Conservation (phyloP, 495 filamentous ascomycete genomes). For the Penicillium turbatum region DNA sequence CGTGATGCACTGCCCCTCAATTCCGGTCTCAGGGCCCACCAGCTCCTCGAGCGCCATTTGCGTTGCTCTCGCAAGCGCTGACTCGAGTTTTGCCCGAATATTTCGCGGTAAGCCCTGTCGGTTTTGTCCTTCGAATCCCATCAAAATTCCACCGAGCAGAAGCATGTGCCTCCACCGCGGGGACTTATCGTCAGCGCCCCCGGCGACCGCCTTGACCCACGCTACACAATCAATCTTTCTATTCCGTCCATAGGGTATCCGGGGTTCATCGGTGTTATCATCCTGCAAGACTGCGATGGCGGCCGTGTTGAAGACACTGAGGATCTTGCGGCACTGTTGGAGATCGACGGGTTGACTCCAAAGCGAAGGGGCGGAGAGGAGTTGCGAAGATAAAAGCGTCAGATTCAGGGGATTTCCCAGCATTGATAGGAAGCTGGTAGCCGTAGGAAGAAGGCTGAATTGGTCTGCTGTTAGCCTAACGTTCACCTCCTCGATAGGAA, state of each 20-base stretch:
- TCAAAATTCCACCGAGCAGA: constrained; percentile 72
- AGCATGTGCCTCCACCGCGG: constrained; percentile 86
- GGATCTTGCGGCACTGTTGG: constrained; percentile 65
- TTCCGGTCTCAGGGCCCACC: constrained; percentile 41
- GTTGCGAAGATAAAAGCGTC: constrained; percentile 83
- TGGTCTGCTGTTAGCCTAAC: constrained; percentile 7
- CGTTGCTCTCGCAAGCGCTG: constrained; percentile 69
- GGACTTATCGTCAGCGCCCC: constrained; percentile 78
- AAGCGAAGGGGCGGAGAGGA: constrained; percentile 79
- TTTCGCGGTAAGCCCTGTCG: constrained; percentile 55
- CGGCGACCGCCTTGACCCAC: constrained; percentile 79
- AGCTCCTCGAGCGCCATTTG: constrained; percentile 68
- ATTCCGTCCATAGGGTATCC: constrained; percentile 38
- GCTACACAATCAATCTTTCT: constrained; percentile 57
- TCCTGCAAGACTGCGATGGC: constrained; percentile 60
- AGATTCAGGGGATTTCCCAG: constrained; percentile 89
- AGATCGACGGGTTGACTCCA: constrained; percentile 75
- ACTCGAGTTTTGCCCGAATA: constrained; percentile 69
- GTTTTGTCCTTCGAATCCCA: constrained; percentile 72
- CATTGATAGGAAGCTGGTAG: constrained; percentile 73
- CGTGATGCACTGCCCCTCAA: constrained; percentile 58
- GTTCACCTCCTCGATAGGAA: not conserved
- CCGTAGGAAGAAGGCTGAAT: constrained; percentile 68
- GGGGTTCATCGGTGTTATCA: constrained; percentile 41
- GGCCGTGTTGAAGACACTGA: constrained; percentile 86